Evolutionary conservation across 306 rosid genomes (phyloP), one percentile per base, ranked within the genome.

Genomic region (Rubus parviflorus): DNA sequence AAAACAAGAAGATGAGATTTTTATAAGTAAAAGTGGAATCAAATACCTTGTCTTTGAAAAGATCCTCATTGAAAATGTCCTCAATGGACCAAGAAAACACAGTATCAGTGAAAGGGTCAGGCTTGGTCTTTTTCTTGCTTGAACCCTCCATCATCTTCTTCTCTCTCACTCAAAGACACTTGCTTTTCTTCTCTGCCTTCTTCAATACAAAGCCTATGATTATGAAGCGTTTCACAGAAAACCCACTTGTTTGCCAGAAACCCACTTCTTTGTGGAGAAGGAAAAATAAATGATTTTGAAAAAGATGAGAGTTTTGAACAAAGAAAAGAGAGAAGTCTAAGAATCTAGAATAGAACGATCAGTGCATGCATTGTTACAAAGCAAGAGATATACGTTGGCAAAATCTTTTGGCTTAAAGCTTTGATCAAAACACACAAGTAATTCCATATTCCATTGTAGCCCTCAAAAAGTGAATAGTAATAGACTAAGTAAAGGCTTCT

Each of bases 51-150:
- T 76, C 25, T 43, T 46, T 71, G 80, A 79, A 87, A 19, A 87
- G 86, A 49, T 85, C 74, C 45, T 86, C 38, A 23, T 86, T 75
- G 80, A 61, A 66, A 74, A 91, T 86, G 75, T 89, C 86, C 43
- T 86, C 76, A 5, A 91, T 72, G 12, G 97, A 83, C 97, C 94
- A 91, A 35, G 92, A 86, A 73, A 89, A 78, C 11, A 91, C 61
- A 13, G 47, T 79, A 60, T 85, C 70, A 7, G 73, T 66, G 42
- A 91, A 84, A 72, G 12, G 56, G 2, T 70, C 23, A 15, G 37
- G 1, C 2, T 20, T 23, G 14, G 2, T 4, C 58, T n/a, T 75
- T 76, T 53, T 82, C 77, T 12, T 71, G 11, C 51, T 79, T 70
- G 87, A 84, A 74, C 63, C 79, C 60, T 77, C 66, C 89, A 82